Evolutionary conservation across 116 monocot species (phyloP).

Genomic region (Phalaenopsis hybrid): DNA sequence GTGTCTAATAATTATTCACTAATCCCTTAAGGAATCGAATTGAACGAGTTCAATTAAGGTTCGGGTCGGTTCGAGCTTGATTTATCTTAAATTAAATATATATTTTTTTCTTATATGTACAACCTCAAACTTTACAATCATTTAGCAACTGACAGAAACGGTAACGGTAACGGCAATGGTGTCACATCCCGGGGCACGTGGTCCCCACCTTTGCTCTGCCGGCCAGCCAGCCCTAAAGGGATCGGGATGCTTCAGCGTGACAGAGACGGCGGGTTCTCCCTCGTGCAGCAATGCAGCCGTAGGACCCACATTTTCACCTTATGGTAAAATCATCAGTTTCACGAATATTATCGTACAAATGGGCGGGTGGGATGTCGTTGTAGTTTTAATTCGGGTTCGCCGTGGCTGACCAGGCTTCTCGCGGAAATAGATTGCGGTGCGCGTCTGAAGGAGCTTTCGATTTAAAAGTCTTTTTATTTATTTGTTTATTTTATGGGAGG

Average conservation of each 20-base stretch:
- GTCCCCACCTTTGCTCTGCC: neutral
- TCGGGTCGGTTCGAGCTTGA: too few species aligned
- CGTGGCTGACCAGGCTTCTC: neutral
- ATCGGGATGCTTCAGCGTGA: conserved; percentile 4
- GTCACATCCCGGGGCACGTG: too few species aligned
- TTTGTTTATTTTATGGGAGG: too few species aligned
- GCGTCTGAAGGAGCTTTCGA: neutral
- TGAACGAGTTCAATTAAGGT: too few species aligned
- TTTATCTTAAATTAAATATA: too few species aligned
- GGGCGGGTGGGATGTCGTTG: neutral
- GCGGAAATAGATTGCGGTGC: neutral
- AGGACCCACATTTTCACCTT: neutral
- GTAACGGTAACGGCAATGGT: too few species aligned
- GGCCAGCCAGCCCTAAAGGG: neutral
- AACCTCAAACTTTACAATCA: too few species aligned
- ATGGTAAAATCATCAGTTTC: neutral
- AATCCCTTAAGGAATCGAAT: too few species aligned
- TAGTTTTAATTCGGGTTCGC: neutral
- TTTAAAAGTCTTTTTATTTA: neutral
- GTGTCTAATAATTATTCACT: too few species aligned
- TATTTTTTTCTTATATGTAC: too few species aligned
- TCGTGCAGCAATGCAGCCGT: neutral
- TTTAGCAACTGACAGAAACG: too few species aligned
- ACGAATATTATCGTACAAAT: neutral
- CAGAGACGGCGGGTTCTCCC: conserved; percentile 4